Evolutionary conservation across 129 eudicot genomes (phyloP), one percentile per base, ranked within the genome.

Genomic region (carrot (Daucus carota)): DNA sequence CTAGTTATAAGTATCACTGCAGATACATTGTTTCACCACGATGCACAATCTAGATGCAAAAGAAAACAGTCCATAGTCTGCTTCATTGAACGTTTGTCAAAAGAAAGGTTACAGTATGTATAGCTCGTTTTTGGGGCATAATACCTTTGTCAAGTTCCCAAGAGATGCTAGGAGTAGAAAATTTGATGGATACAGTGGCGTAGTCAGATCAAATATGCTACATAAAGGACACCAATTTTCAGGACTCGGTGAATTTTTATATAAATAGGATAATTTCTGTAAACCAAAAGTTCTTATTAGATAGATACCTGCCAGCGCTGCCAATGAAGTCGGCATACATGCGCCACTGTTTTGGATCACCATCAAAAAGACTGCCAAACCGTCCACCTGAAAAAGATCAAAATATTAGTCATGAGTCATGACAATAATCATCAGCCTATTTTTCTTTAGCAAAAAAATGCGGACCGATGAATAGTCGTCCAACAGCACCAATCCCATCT

Each of bases 401-500:
- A 43, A n/a, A 8, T 68, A 26, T 70, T 80, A 78, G 34, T 59
- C 26, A 48, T 20, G 78, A 78, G 34, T 59, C 26, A 48, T 20
- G 78, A 73, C 17, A 73, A 45, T 50, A 72, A 60, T 46, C 40
- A 50, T 63, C 40, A 29, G 54, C 31, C 4, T 75, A 65, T 71
- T 75, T 75, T 73, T 24, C 59, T 78, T 43, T 34, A 82, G 77
- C 36, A 71, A 26, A 54, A 67, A 78, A 80, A 5, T 41, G 33
- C 78, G 67, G 67, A 91, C 99, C 99, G 70, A 95, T 89, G 81
- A 91, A 82, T 77, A 95, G 83, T 36, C 99, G 97, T 40, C 99
- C 99, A 80, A 95, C 83, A 77, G 99, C 96, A 83, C 99, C 99
- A 84, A 95, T 95, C 83, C 99, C 99, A 79, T 92, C 99, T 89